Evolutionary conservation across 139 green algal genomes (phyloP), one percentile per base, ranked within the genome.

Genomic region (Zygnema circumcarinatum): DNA sequence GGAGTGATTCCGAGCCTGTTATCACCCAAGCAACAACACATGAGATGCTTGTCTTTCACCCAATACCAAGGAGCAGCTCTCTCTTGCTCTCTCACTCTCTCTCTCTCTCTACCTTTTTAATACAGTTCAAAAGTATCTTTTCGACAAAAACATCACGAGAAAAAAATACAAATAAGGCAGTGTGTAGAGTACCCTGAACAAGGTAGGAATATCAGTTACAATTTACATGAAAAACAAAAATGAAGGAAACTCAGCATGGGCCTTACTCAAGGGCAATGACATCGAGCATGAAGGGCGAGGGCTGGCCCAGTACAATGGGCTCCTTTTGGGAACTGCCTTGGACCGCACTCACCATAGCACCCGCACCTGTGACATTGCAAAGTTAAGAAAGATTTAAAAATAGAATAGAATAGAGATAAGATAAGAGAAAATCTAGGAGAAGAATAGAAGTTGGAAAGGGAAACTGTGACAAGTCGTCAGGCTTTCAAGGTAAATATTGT

Each of bases 271-370:
- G 52, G 0, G 94, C 94, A 73, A 99, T 98, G 93, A 98, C 96
- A 32, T 95, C 94, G 67, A 99, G 92, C 96, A 98, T 98, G 92
- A 99, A 99, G 1, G 16, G 69, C 22, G 81, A 87, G 0, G 78
- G 85, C 94, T 99, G 98, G 79, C 97, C 97, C n/a, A 99, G 96
- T 38, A 98, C 94, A 1, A 89, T 95, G n/a, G 97, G 97, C 91
- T 99, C 96, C 33, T 91, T 92, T 92, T 98, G 96, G 53, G 94
- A 98, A 47, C 92, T 96, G 25, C 97, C 95, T 79, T 94, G 94
- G 89, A 99, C 98, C 25, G 97, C 95, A 29, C 97, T 96, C 11
- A 99, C 97, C 88, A 92, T 92, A 29, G 80, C 81, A n/a, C 85
- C 85, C 11, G 76, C 84, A 85, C 81, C 81, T 87, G 32, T 22